phyloP scores from a whole-genome alignment of 805 yeast species.

The Blastobotrys mokoenaii region DNA sequence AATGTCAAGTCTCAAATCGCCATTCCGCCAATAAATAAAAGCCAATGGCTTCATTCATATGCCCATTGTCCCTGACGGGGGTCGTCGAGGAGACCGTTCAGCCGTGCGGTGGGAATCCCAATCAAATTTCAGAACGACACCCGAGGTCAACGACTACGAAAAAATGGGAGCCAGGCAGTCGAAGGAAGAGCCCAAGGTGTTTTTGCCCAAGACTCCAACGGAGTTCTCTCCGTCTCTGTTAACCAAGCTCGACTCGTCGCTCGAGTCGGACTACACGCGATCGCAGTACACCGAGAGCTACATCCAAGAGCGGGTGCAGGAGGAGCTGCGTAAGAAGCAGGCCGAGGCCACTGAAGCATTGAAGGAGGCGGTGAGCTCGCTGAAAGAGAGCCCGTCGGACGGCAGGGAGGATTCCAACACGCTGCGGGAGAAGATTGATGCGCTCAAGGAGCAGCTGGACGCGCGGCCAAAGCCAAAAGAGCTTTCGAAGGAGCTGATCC shows the following conservation, averaged over 20 bases:
- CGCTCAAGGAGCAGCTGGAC: conserved; percentile 23
- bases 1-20: no score
- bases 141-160: background rate
- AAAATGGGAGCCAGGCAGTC: conserved; percentile 2
- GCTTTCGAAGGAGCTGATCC: conserved; percentile 22
- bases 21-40: no score
- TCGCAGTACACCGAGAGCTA: conserved; percentile 25
- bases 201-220: conserved; percentile 27
- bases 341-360: conserved; percentile 24
- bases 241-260: conserved; percentile 22
- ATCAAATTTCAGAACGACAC: no score
- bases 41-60: no score
- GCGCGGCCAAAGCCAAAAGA: conserved; percentile 25
- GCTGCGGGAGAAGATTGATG: conserved; percentile 23
- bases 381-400: conserved; percentile 8
- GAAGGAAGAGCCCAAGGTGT: conserved; percentile 17
- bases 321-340: conserved; percentile 26
- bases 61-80: no score
- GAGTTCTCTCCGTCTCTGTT: conserved; percentile 26
- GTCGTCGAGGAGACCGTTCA: no score
- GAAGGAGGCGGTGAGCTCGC: conserved; percentile 13
- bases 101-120: no score
- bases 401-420: conserved; percentile 15
- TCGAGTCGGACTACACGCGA: conserved; percentile 30
- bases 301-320: conserved; percentile 29